phyloP scores from a whole-genome alignment of 2,329 filamentous ascomycete species.

The Stachybotrys elegans region DNA sequence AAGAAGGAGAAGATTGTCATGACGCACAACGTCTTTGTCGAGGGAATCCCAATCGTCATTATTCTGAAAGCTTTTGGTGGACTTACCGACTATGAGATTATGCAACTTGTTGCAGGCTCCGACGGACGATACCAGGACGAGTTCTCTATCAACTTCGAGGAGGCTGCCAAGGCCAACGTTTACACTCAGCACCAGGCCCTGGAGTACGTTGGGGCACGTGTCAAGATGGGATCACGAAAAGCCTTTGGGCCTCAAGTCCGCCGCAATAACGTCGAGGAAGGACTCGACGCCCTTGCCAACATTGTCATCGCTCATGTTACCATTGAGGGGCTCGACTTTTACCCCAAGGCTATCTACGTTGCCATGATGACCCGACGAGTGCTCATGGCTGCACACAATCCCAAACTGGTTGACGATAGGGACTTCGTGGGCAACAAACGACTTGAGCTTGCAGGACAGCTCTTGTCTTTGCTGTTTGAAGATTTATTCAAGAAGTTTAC shows the following conservation, averaged over 20 bases:
- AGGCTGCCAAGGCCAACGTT: constrained; percentile 76
- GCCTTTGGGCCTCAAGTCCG: constrained; percentile 50
- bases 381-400: constrained; percentile 86
- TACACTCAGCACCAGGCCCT: constrained; percentile 93
- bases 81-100: constrained; percentile 89
- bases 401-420: constrained; percentile 86
- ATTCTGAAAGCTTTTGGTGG: constrained; percentile 90
- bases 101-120: constrained; percentile 82
- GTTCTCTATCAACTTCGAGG: constrained; percentile 93
- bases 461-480: constrained; percentile 90
- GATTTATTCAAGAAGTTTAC: constrained; percentile 97
- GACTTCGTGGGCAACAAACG: constrained; percentile 99
- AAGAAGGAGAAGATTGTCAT: constrained; percentile 91
- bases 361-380: constrained; percentile 97
- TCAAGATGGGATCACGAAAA: constrained; percentile 77
- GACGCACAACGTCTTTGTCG: constrained; percentile 87
- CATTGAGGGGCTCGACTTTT: constrained; percentile 86
- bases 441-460: constrained; percentile 88
- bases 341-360: constrained; percentile 94
- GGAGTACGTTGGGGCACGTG: constrained; percentile 81
- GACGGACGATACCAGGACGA: constrained; percentile 90
- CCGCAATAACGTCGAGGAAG: constrained; percentile 84
- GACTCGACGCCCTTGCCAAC: constrained; percentile 84
- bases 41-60: constrained; percentile 93
- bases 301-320: constrained; percentile 94